Evolutionary conservation across 169 alveolate genomes (phyloP), one percentile per base, ranked within the genome.

Genomic region (Plasmodium adleri): DNA sequence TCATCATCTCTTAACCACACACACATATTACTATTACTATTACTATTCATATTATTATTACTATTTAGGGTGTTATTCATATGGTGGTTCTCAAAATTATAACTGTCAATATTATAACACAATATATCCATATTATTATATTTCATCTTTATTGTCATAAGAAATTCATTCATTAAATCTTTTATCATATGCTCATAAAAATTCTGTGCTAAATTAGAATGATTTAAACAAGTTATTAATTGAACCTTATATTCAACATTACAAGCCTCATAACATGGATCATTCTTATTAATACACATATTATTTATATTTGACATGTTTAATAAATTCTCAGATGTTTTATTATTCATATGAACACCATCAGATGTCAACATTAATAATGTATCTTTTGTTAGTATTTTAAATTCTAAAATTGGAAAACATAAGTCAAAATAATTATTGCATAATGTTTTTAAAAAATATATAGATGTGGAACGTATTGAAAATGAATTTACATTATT

Each of bases 401-500:
- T 26, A 17, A 15, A 47, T 59, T 80, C 83, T 15, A 80, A 24
- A 7, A 67, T 32, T 4, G 90, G 90, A 12, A 67, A 80, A 32
- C 78, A 66, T 1, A 71, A 47, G 8, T 80, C 83, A 62, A 80
- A 80, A 15, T 80, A 80, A 4, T 67, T 66, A 22, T 32, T 72
- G 10, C 90, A 80, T 9, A 80, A 59, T 4, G 90, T 80, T 67
- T 80, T 80, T 8, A 80, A 68, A 62, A 80, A 80, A 10, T 62
- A 39, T 4, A 60, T 80, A 26, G 90, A 76, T 3, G 83, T 60
- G 0, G 90, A 67, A 26, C 80, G 13, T 5, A 80, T 72, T 1
- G 90, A 80, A 67, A 80, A 80, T 4, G 90, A 50, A 59, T 80
- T 80, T 0, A 47, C 43, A 59, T 80, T 80, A 26, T 80, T 80